Evolutionary conservation across 2,329 filamentous ascomycete species (phyloP).

Genomic region (Helotiales sp.): DNA sequence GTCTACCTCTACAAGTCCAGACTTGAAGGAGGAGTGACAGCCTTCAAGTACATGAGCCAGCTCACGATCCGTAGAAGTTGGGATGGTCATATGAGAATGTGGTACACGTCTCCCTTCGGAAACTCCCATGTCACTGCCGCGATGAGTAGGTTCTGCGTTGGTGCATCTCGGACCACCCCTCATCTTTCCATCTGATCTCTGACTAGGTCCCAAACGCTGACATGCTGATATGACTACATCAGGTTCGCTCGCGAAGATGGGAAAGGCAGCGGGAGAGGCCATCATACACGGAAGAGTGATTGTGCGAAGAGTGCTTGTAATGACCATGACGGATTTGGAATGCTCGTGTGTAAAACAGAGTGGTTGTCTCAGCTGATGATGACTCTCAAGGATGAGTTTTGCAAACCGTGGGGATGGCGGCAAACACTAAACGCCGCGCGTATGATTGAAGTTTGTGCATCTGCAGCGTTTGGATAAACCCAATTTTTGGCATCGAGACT

Average conservation of each 20-base stretch:
- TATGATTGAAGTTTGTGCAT: neutral
- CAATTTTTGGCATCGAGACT: neutral
- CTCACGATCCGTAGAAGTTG: neutral
- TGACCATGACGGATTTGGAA: neutral
- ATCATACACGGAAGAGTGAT: constrained; percentile 6
- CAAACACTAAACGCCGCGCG: neutral
- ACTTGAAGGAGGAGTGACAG: neutral
- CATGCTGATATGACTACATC: neutral
- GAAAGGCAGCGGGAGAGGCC: neutral
- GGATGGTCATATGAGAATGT: constrained; percentile 9
- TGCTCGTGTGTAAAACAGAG: constrained; percentile 7
- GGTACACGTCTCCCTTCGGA: constrained; percentile 2
- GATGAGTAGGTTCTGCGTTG: constrained; percentile 20
- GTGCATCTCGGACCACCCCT: constrained; percentile 1
- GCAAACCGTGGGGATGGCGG: constrained; percentile 4
- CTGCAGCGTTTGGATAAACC: neutral
- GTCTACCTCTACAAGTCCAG: neutral
- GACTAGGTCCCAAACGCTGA: constrained; percentile 14
- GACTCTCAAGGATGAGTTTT: neutral
- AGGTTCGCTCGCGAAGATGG: neutral
- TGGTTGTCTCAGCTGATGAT: neutral
- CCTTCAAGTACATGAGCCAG: constrained; percentile 2
- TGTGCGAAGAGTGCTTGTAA: constrained; percentile 16
- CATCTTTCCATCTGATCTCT: constrained; percentile 14
- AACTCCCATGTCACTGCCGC: neutral